Evolutionary conservation across 202 grass and related monocot genomes (phyloP).

Genomic region (Carex arenaria): DNA sequence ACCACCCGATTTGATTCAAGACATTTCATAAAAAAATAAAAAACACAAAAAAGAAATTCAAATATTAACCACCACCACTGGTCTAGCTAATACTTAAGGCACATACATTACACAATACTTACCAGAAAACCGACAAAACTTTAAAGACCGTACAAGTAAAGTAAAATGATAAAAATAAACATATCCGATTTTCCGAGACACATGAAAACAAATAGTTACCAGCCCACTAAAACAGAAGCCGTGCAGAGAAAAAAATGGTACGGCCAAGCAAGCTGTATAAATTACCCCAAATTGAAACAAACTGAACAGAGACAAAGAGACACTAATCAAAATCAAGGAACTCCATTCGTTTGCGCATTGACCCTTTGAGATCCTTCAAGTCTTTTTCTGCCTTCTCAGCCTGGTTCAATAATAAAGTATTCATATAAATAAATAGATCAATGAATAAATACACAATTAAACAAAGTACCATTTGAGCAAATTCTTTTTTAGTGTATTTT

Average conservation of each 20-base stretch:
- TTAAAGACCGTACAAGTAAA: not conserved
- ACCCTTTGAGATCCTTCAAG: slow-evolving; percentile 86
- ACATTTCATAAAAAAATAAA: not conserved
- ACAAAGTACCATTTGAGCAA: not conserved
- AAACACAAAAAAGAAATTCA: not conserved
- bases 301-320: not conserved
- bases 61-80: not conserved
- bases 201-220: slow-evolving; percentile 24
- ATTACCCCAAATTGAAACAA: slow-evolving; percentile 6
- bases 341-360: slow-evolving; percentile 99
- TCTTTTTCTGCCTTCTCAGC: slow-evolving; percentile 93
- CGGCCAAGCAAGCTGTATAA: slow-evolving; percentile 20
- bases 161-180: not conserved
- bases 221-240: slow-evolving; percentile 38
- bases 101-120: slow-evolving; percentile 4
- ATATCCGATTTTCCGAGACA: slow-evolving; percentile 5
- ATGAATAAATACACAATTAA: not conserved
- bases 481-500: not conserved
- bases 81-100: not conserved
- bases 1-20: not conserved
- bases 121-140: slow-evolving; percentile 9
- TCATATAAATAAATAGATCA: not conserved
- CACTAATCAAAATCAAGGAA: slow-evolving; percentile 88
- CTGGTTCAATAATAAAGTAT: slow-evolving; percentile 25
- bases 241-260: slow-evolving; percentile 37